Conservation (phyloP, 2,329 filamentous ascomycete genomes). For the Scedosporium aurantiacum region DNA sequence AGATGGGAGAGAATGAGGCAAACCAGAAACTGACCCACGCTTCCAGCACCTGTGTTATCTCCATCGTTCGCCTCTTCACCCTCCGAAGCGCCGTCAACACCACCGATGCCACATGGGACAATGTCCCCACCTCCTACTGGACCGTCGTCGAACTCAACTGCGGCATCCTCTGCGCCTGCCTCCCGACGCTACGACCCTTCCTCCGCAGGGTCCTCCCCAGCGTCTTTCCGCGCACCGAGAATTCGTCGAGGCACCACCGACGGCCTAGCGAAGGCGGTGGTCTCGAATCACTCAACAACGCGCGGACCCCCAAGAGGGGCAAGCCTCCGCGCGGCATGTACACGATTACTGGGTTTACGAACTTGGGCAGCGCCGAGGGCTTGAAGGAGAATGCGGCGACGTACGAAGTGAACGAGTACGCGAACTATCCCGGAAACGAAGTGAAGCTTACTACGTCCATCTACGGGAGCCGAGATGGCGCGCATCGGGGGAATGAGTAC, state of each 20-base stretch:
- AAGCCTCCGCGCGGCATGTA: neutral
- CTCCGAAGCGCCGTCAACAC: slow-evolving; percentile 17
- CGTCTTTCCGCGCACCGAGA: neutral
- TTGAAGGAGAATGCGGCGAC: slow-evolving; percentile 2
- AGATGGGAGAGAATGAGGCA: no score
- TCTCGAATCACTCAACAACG: neutral
- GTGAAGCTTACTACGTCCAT: neutral
- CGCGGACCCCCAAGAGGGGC: neutral
- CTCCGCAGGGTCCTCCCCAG: slow-evolving; percentile 10
- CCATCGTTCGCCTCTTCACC: slow-evolving; percentile 20
- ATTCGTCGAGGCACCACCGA: neutral
- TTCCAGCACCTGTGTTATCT: slow-evolving; percentile 23
- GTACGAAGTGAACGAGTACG: neutral
- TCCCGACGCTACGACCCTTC: slow-evolving; percentile 25
- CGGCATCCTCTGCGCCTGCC: slow-evolving; percentile 27
- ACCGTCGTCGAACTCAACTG: slow-evolving; percentile 27
- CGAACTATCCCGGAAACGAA: neutral
- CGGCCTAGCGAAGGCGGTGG: neutral
- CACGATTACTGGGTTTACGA: neutral
- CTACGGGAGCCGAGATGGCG: neutral
- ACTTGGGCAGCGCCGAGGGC: neutral
- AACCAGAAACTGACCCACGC: no score
- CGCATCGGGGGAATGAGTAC: neutral
- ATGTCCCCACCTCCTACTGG: slow-evolving; percentile 21
- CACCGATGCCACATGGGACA: slow-evolving; percentile 20